phyloP scores from a whole-genome alignment of 768 basidiomycete genomes.

The Panaeolus papilionaceus region DNA sequence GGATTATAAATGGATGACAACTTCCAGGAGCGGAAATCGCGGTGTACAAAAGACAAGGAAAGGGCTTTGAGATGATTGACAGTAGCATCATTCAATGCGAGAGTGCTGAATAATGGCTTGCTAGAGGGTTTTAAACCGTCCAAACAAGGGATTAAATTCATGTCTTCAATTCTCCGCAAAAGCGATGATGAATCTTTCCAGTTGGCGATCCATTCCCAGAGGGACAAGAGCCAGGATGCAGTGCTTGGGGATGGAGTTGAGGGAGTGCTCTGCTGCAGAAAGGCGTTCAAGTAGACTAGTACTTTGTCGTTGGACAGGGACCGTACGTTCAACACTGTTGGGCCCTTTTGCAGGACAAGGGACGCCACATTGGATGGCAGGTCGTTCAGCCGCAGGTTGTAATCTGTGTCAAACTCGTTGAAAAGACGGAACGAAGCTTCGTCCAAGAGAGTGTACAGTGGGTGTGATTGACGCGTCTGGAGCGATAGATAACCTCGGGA shows the following conservation, averaged over 20 bases:
- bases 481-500: conserved; percentile 28
- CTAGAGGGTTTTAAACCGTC: neutral
- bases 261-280: conserved; percentile 29
- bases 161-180: conserved; percentile 22
- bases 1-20: neutral
- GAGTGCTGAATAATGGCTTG: neutral
- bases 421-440: conserved; percentile 34
- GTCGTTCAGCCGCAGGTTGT: conserved; percentile 35
- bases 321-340: conserved; percentile 38
- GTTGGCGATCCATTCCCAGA: conserved; percentile 49
- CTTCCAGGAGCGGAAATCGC: neutral
- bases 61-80: neutral
- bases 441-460: conserved; percentile 36
- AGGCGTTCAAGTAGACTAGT: conserved; percentile 37
- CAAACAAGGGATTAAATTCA: conserved; percentile 18
- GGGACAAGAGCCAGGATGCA: conserved; percentile 42
- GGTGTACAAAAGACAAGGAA: neutral
- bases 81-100: neutral
- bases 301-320: conserved; percentile 33
- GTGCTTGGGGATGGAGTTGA: conserved; percentile 25
- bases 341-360: conserved; percentile 30
- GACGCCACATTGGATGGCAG: conserved; percentile 32
- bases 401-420: conserved; percentile 32
- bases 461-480: neutral
- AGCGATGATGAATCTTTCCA: conserved; percentile 30